Base-by-base conservation (phyloP, 306 rosid genomes). In the Trichosanthes cucumerina region DNA sequence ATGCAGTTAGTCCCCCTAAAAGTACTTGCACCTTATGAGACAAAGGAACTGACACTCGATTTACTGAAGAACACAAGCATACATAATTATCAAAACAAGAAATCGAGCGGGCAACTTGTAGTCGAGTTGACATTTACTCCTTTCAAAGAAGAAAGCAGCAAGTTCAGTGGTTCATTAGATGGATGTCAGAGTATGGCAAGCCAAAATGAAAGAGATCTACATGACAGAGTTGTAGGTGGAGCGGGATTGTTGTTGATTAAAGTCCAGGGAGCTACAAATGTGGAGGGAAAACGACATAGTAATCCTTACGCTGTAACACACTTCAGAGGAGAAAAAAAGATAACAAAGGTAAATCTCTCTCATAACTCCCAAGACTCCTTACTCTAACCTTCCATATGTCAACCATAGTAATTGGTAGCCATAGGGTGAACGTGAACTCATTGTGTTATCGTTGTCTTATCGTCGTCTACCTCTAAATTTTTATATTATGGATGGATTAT, bases 1-100 rank as follows among this genome's bases (percentile, higher is more conserved):
- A 90, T 92, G 97, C 97, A 92, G 81, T 57, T 92, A 63, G 80
- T 95, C 83, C 99, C 99, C 21, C 84, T 95, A 3, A 87, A 87
- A 78, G 82, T 86, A 57, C 89, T 95, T 56, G 82, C 85, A n/a
- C 96, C 97, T 9, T 81, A 84, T 16, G 93, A 86, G 82, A 88
- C 83, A 28, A 87, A 84, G 82, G 93, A 91, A 77, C 87, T 89
- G 21, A 83, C 74, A 15, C 90, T 95, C 65, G 92, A 95, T 82
- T 82, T 95, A 79, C 87, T 92, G 9, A 91, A 95, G 96, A 92
- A 92, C 82, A 85, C 92, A 28, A 87, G 89, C 72, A 16, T 81
- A 26, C 82, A 56, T 15, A 90, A 90, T 82, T 80, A 85, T 84
- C 93, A 93, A 59, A 78, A 82, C 81, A 86, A 81, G 83, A 95